Evolutionary conservation across 2,329 filamentous ascomycete species (phyloP).

Genomic region (Raffaelea deltoideospora): DNA sequence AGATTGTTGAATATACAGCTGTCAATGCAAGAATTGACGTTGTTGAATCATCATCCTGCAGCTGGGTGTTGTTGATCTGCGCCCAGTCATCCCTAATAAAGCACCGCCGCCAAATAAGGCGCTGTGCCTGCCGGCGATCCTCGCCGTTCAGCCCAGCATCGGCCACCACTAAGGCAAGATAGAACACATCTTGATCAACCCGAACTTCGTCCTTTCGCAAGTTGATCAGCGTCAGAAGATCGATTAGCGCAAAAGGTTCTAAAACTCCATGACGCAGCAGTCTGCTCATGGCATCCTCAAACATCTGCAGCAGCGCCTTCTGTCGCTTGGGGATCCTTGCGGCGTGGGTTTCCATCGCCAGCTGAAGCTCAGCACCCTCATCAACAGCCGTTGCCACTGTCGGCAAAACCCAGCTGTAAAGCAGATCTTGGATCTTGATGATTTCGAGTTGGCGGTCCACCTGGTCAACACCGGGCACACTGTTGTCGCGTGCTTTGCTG

Average conservation of each 20-base stretch:
- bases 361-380: constrained; percentile 58
- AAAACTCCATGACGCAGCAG: constrained; percentile 61
- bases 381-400: constrained; percentile 62
- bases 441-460: constrained; percentile 52
- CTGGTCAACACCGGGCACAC: too few relatives aligned
- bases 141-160: constrained; percentile 38
- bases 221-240: constrained; percentile 67
- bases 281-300: constrained; percentile 54
- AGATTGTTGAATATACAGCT: constrained; percentile 51
- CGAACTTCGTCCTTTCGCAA: constrained; percentile 35
- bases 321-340: constrained; percentile 39
- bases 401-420: constrained; percentile 57
- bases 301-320: constrained; percentile 52
- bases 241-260: constrained; percentile 48
- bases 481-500: too few relatives aligned
- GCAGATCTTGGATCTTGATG: constrained; percentile 62
- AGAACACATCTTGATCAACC: constrained; percentile 55
- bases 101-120: constrained; percentile 73
- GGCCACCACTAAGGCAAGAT: constrained; percentile 51
- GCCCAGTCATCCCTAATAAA: constrained; percentile 77
- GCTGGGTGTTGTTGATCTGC: constrained; percentile 59
- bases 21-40: constrained; percentile 48
- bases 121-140: constrained; percentile 41
- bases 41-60: constrained; percentile 56
- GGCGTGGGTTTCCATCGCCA: constrained; percentile 57